These are phyloP conservation scores for Hypoxylon lienhwacheense DNA, from an alignment of 495 filamentous ascomycete species.

Conservation along the genomic window DNA sequence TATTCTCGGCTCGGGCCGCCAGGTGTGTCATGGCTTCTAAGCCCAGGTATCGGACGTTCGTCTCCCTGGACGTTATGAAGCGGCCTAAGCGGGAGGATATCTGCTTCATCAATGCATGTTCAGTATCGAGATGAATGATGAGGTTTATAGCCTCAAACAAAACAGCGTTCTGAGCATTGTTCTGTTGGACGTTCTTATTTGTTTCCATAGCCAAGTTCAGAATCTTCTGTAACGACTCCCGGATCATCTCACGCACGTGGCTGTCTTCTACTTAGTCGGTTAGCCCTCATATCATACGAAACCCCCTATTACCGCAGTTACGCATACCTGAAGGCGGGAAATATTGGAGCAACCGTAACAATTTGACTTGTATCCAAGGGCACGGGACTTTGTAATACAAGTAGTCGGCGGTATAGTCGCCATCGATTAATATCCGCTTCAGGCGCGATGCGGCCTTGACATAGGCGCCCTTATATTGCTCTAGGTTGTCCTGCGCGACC, in stretches of 20 bases:
- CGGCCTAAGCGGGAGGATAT: constrained; percentile 92
- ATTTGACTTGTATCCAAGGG: constrained; percentile 97
- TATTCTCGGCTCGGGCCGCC: constrained; percentile 88
- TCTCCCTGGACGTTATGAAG: constrained; percentile 96
- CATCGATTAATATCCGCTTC: constrained; percentile 86
- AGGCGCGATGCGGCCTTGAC: constrained; percentile 87
- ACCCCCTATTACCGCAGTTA: not conserved
- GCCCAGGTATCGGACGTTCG: constrained; percentile 96
- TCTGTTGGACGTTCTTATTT: constrained; percentile 98
- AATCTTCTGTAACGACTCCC: constrained; percentile 87
- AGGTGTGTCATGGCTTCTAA: constrained; percentile 98
- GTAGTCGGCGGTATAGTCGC: constrained; percentile 84
- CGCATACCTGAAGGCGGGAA: constrained; percentile 87
- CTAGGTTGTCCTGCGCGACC: constrained; percentile 86
- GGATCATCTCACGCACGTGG: constrained; percentile 87
- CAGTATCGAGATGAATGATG: constrained; percentile 97
- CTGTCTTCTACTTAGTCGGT: constrained; percentile 71
- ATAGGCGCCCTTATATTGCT: constrained; percentile 92
- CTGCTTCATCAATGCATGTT: constrained; percentile 93
- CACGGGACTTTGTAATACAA: constrained; percentile 99
- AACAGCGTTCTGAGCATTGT: constrained; percentile 98
- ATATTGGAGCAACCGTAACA: constrained; percentile 89
- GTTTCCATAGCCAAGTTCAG: constrained; percentile 88
- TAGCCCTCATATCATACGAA: constrained; percentile 8
- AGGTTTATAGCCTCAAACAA: constrained; percentile 99